These are phyloP conservation scores for Phaseolus coccineus DNA, from an alignment of 331 rosid species.

Conservation along the genomic window DNA sequence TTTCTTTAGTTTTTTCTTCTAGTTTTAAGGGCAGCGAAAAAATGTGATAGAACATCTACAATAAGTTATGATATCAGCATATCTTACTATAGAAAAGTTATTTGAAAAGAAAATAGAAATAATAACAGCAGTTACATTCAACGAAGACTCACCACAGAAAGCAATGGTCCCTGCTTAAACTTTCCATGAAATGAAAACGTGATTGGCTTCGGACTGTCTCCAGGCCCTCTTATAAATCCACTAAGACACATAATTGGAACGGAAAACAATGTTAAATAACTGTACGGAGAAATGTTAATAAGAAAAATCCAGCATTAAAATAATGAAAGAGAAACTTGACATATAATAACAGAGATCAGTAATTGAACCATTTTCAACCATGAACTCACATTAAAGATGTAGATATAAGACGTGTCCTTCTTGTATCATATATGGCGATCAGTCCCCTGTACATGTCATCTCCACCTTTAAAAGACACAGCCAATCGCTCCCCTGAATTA, in stretches of 20 bases:
- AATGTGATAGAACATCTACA: slow-evolving; percentile 12
- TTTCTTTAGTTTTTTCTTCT: not conserved
- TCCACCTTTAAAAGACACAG: slow-evolving; percentile 82
- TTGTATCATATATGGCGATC: slow-evolving; percentile 84
- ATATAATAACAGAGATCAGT: slow-evolving; percentile 5
- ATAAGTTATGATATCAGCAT: not conserved
- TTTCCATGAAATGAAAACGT: slow-evolving; percentile 83
- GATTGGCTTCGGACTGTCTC: slow-evolving; percentile 79
- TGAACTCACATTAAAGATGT: slow-evolving; percentile 84
- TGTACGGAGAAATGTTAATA: not conserved
- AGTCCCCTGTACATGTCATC: slow-evolving; percentile 80
- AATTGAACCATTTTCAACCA: slow-evolving; percentile 30
- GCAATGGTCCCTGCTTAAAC: slow-evolving; percentile 94
- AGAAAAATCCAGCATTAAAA: slow-evolving; percentile 27
- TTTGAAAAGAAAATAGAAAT: not conserved
- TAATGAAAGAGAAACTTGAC: not conserved
- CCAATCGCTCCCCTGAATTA: slow-evolving; percentile 95
- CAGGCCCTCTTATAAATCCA: slow-evolving; percentile 98
- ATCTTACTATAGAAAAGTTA: not conserved
- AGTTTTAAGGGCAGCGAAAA: not conserved
- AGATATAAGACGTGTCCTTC: slow-evolving; percentile 77
- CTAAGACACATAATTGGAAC: slow-evolving; percentile 50
- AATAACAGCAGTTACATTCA: slow-evolving; percentile 25
- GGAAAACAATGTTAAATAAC: slow-evolving; percentile 8
- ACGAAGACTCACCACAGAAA: slow-evolving; percentile 76